These are phyloP conservation scores for Eremochloa ophiuroides DNA, from an alignment of 176 grass and related monocot genomes.

Conservation along the genomic window DNA sequence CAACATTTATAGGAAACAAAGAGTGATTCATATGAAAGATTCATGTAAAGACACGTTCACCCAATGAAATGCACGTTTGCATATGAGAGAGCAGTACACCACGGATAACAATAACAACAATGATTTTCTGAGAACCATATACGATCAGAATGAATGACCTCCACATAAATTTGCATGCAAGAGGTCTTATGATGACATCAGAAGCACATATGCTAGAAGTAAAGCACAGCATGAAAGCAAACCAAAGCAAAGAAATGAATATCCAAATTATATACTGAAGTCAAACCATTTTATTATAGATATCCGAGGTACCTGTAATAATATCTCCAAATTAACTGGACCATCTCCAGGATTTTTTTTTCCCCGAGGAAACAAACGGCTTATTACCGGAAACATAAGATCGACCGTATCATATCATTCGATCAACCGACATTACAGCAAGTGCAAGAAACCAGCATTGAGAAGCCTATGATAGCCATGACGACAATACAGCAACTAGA, in stretches of 20 bases:
- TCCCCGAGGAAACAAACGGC: constrained; percentile 21
- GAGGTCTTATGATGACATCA: not conserved
- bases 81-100: not conserved
- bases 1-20: not conserved
- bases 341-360: constrained; percentile 27
- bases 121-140: not conserved
- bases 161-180: not conserved
- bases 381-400: constrained; percentile 43
- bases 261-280: not conserved
- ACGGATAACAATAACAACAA: not conserved
- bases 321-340: constrained; percentile 14
- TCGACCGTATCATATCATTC: not conserved
- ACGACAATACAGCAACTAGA: not conserved
- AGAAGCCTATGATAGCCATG: not conserved
- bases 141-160: not conserved
- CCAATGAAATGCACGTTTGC: not conserved
- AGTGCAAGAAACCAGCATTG: not conserved
- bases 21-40: not conserved
- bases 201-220: not conserved
- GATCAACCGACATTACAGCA: constrained; percentile 26
- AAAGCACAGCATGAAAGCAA: not conserved
- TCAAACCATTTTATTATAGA: constrained; percentile 25
- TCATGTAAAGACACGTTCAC: not conserved
- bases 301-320: not conserved
- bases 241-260: not conserved